Evolutionary conservation across 371 early-diverging fungal species (phyloP).

Genomic region (Basidiobolus meristosporus): DNA sequence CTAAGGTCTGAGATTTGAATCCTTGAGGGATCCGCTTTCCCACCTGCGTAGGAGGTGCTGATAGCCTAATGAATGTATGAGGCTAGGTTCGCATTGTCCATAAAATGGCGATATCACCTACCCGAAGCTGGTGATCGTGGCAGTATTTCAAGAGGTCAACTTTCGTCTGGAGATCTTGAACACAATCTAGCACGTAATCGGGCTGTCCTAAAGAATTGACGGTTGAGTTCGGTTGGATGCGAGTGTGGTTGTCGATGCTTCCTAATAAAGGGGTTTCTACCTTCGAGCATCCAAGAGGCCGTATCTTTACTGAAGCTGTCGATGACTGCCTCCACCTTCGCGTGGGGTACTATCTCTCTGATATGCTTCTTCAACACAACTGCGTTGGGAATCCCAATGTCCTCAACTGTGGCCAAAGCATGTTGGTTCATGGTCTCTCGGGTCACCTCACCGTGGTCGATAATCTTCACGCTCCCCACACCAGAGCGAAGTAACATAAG

Average conservation of each 20-base stretch:
- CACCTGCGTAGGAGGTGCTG: conserved; percentile 86
- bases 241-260: no score
- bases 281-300: conserved; percentile 52
- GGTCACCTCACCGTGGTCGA: conserved; percentile 92
- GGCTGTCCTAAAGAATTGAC: conserved; percentile 18
- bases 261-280: conserved; percentile 11
- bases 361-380: conserved; percentile 49
- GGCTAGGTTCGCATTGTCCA: no score
- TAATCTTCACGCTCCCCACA: conserved; percentile 62
- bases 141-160: conserved; percentile 74
- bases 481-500: conserved; percentile 81
- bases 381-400: conserved; percentile 82
- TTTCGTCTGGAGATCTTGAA: conserved; percentile 89
- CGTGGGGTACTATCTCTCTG: conserved; percentile 54
- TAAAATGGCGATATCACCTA: no score
- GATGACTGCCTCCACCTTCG: conserved; percentile 53
- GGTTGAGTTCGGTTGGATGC: no score
- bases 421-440: conserved; percentile 79
- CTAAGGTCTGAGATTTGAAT: conserved; percentile 88
- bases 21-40: conserved; percentile 81
- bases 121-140: conserved; percentile 33
- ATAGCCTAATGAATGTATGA: no score
- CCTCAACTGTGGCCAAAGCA: conserved; percentile 67
- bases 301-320: conserved; percentile 48
- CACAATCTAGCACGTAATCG: conserved; percentile 72